These are phyloP conservation scores for Ogataea wickerhamii DNA, from an alignment of 805 yeast species.

Conservation along the genomic window DNA sequence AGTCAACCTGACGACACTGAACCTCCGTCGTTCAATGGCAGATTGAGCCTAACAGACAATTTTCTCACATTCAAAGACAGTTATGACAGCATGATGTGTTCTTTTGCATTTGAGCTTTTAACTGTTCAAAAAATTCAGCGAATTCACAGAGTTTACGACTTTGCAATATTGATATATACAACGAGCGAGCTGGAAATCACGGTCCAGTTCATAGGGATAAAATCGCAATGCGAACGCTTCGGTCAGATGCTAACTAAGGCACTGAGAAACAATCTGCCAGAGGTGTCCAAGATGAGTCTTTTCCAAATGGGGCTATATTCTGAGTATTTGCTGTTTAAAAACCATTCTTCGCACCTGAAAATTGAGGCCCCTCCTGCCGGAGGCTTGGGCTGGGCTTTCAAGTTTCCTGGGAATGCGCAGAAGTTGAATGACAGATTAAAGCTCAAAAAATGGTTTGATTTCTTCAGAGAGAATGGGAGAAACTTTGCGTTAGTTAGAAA, in stretches of 20 bases:
- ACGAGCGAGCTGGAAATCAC: constrained; percentile 60
- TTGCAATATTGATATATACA: constrained; percentile 71
- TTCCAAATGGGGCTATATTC: constrained; percentile 77
- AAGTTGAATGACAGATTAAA: constrained; percentile 77
- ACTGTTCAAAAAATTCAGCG: constrained; percentile 84
- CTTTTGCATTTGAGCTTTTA: constrained; percentile 67
- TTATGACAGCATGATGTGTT: constrained; percentile 64
- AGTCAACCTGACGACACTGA: constrained; percentile 9
- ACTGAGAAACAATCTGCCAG: constrained; percentile 58
- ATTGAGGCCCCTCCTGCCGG: constrained; percentile 62
- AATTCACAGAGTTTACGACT: constrained; percentile 70
- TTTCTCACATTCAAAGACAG: constrained; percentile 72
- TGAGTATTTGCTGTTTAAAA: constrained; percentile 70
- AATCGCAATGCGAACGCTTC: constrained; percentile 76
- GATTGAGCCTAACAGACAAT: constrained; percentile 68
- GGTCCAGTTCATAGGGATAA: constrained; percentile 73
- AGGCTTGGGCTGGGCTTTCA: constrained; percentile 81
- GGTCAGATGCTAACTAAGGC: constrained; percentile 62
- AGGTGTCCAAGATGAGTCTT: constrained; percentile 57
- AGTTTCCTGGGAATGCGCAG: constrained; percentile 86
- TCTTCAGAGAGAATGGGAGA: constrained; percentile 78
- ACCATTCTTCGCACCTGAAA: constrained; percentile 40
- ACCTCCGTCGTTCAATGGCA: constrained; percentile 38
- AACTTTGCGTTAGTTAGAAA: constrained; percentile 73
- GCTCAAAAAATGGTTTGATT: constrained; percentile 91